phyloP scores from a whole-genome alignment of 495 filamentous ascomycete genomes.

The Clohesyomyces aquaticus region DNA sequence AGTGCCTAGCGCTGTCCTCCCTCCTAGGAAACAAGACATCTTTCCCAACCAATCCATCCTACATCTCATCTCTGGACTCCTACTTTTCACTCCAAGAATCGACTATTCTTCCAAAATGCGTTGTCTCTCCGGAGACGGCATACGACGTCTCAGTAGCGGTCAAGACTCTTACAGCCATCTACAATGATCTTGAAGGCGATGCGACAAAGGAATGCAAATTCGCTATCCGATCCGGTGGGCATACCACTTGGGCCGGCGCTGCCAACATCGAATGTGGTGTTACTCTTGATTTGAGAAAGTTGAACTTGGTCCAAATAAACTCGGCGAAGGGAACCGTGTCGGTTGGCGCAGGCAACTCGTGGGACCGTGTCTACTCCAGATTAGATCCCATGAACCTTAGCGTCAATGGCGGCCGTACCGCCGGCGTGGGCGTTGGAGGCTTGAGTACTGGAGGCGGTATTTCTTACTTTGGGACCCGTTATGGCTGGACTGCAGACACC shows the following conservation, averaged over 20 bases:
- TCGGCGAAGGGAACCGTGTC: not conserved
- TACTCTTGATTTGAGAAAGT: not conserved
- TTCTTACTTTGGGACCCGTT: constrained; percentile 4
- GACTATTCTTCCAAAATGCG: no score
- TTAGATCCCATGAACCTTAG: not conserved
- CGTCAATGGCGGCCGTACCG: constrained; percentile 10
- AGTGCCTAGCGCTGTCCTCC: not conserved
- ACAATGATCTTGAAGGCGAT: constrained; percentile 1
- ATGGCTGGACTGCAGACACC: constrained; percentile 10
- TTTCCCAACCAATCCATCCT: not conserved
- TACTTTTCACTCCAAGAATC: constrained; percentile 3
- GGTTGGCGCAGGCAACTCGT: not conserved
- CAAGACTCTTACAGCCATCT: constrained; percentile 6
- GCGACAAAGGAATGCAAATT: constrained; percentile 9
- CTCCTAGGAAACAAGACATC: not conserved
- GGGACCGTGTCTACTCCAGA: not conserved
- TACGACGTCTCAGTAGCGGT: constrained; percentile 1
- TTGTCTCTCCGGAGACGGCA: constrained; percentile 1
- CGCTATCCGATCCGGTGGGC: constrained; percentile 7
- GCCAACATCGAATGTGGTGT: constrained; percentile 7
- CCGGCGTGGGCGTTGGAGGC: constrained; percentile 9
- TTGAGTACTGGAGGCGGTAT: constrained; percentile 14
- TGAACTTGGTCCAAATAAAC: not conserved
- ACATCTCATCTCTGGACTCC: constrained; percentile 2
- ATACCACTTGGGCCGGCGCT: not conserved